These are phyloP conservation scores for Carex cristatella DNA, from an alignment of 176 grass and related monocot species.

Conservation along the genomic window DNA sequence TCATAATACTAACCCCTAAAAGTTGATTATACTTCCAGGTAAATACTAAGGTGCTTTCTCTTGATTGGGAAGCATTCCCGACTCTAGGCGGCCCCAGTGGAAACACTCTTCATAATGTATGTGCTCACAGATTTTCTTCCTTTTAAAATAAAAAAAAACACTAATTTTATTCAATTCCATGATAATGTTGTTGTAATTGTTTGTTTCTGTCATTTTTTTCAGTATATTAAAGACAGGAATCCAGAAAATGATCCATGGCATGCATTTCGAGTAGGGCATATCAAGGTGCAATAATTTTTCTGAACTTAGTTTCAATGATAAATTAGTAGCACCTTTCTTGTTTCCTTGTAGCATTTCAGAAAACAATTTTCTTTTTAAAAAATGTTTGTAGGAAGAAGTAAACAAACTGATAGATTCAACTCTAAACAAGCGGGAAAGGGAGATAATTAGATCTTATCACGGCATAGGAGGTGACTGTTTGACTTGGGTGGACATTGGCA, in stretches of 20 bases:
- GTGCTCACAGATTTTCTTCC: not conserved
- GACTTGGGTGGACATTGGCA: constrained; percentile 96
- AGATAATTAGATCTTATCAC: constrained; percentile 80
- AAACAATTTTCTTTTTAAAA: not conserved
- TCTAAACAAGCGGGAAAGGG: constrained; percentile 74
- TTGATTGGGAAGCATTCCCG: constrained; percentile 84
- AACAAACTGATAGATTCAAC: constrained; percentile 59
- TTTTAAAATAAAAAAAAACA: not conserved
- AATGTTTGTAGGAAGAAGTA: constrained; percentile 73
- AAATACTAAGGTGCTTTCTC: constrained; percentile 65
- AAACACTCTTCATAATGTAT: constrained; percentile 79
- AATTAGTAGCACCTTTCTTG: not conserved
- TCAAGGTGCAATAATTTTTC: constrained; percentile 55
- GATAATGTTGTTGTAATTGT: constrained; percentile 2
- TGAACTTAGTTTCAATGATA: not conserved
- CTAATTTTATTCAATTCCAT: not conserved
- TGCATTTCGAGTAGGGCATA: constrained; percentile 63
- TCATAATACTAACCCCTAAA: constrained; percentile 18
- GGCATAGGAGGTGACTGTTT: constrained; percentile 63
- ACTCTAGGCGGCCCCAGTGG: constrained; percentile 66
- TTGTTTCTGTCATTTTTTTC: not conserved
- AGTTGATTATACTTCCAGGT: constrained; percentile 41
- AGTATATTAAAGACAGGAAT: constrained; percentile 89
- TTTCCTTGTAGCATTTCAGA: not conserved
- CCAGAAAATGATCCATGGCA: constrained; percentile 81